A percentile compares a stretch with the other conserved stretches of the same genome.
These are phyloP conservation scores for Fragilariopsis cylindrus DNA, from an alignment of 108 stramenopile species.

Conservation along the genomic window DNA sequence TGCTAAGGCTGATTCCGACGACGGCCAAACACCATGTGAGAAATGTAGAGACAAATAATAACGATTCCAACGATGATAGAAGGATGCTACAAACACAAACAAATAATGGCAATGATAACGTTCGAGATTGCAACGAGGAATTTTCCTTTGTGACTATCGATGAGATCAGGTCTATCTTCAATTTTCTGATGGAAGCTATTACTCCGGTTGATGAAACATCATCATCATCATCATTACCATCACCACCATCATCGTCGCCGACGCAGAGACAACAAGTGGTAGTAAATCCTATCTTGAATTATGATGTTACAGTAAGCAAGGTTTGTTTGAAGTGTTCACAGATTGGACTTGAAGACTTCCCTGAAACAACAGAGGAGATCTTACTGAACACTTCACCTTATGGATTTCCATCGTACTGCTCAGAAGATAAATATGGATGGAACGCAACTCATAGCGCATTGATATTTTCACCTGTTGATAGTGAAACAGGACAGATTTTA, in stretches of 20 bases:
- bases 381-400: constrained; percentile 7
- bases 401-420: constrained; percentile 13
- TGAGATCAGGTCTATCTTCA: not conserved
- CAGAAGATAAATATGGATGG: constrained; percentile 7
- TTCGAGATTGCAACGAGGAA: constrained; percentile 10
- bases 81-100: not conserved
- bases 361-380: not conserved
- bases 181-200: constrained; percentile 3
- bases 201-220: not conserved
- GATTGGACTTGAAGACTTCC: not conserved
- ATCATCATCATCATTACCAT: not conserved
- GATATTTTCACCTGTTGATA: constrained; percentile 3
- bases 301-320: constrained; percentile 13
- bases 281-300: not conserved
- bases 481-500: not conserved
- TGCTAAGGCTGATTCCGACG: not conserved
- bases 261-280: constrained; percentile 2
- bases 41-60: not conserved
- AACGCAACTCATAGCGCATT: constrained; percentile 10
- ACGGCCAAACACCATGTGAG: not conserved
- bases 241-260: not conserved
- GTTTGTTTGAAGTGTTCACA: constrained; percentile 17
- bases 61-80: too few species aligned
- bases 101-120: not conserved
- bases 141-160: not conserved